A percentile compares a stretch with the other conserved stretches of the same genome.
Evolutionary conservation across 148 eudicot species (phyloP).

Genomic region (Amaranthus hypochondriacus): DNA sequence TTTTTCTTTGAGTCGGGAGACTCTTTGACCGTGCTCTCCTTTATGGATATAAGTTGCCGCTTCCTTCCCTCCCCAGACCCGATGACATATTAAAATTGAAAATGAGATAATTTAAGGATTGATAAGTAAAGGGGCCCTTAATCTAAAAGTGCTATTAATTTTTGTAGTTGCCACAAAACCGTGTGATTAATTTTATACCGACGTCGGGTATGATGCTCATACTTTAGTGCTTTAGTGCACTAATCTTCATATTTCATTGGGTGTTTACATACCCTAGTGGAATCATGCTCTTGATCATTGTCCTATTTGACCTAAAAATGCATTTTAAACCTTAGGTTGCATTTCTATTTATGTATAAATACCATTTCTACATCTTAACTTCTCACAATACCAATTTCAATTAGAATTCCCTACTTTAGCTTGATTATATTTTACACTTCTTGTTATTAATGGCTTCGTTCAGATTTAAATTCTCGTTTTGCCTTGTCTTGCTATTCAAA

Average conservation of each 20-base stretch:
- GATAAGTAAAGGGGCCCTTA: too few species aligned
- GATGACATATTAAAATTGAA: background rate
- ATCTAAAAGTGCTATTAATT: too few species aligned
- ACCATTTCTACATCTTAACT: background rate
- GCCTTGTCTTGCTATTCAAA: conserved; percentile 24
- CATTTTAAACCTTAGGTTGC: background rate
- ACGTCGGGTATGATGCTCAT: conserved; percentile 15
- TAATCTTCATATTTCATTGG: conserved; percentile 11
- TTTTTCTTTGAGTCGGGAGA: too few species aligned
- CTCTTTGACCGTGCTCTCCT: too few species aligned
- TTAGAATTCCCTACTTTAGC: background rate
- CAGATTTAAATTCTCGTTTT: conserved; percentile 32
- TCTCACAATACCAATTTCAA: background rate
- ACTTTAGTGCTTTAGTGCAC: conserved; percentile 19
- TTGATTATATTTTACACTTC: background rate
- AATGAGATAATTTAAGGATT: background rate
- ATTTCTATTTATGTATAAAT: background rate
- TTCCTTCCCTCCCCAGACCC: too few species aligned
- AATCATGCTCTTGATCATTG: conserved; percentile 7
- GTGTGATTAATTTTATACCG: background rate
- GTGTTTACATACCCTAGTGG: conserved; percentile 10
- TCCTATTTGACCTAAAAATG: conserved; percentile 19
- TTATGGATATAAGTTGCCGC: too few species aligned
- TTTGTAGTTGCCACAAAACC: too few species aligned
- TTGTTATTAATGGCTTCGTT: conserved; percentile 26